A percentile compares a stretch with the other conserved stretches of the same genome.
These are phyloP conservation scores for Eucalyptus brandiana DNA, from an alignment of 345 rosid species.

Conservation along the genomic window DNA sequence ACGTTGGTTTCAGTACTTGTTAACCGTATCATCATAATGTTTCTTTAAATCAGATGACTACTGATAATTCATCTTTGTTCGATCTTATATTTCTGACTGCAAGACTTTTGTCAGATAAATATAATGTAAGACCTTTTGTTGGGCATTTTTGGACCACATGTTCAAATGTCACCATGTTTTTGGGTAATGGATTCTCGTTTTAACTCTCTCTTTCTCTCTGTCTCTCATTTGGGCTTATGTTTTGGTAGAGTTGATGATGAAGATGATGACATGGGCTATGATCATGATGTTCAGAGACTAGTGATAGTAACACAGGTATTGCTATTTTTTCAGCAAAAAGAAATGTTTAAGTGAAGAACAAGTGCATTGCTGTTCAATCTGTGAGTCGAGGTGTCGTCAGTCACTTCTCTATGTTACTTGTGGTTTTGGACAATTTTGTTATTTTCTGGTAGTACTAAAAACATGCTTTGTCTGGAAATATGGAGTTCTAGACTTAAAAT, in stretches of 20 bases:
- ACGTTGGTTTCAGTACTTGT: not conserved
- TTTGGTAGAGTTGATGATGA: conserved; percentile 62
- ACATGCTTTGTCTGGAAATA: not conserved
- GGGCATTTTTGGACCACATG: not conserved
- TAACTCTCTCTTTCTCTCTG: not conserved
- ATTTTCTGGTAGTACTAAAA: not conserved
- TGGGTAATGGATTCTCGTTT: not conserved
- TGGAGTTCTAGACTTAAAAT: not conserved
- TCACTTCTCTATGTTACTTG: not conserved
- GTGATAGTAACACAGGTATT: conserved; percentile 88
- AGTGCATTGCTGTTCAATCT: not conserved
- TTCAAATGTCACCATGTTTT: not conserved
- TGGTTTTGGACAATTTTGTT: not conserved
- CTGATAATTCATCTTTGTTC: not conserved
- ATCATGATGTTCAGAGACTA: conserved; percentile 87
- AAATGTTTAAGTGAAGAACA: not conserved
- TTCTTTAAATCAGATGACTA: not conserved
- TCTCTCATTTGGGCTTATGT: not conserved
- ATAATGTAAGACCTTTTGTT: not conserved
- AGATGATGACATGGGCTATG: conserved; percentile 61
- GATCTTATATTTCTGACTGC: not conserved
- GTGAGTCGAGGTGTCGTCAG: not conserved
- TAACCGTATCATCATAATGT: not conserved
- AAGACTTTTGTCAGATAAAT: not conserved
- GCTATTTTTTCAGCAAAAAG: not conserved